These are phyloP conservation scores for Wickerhamomyces ciferrii DNA, from an alignment of 805 yeast species.

Conservation along the genomic window DNA sequence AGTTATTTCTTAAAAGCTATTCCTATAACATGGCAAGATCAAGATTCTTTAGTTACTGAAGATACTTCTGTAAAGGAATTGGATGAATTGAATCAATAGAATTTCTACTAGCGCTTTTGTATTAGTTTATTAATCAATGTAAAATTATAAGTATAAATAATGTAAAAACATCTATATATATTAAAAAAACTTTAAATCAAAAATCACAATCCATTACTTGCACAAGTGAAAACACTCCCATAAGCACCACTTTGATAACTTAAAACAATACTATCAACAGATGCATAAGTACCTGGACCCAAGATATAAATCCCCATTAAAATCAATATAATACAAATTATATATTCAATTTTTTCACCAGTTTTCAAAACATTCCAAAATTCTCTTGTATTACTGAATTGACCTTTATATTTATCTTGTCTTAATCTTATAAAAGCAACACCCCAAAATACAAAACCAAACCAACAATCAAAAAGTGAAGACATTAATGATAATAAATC, in stretches of 20 bases:
- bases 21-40: background rate
- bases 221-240: conserved; percentile 49
- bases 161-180: background rate
- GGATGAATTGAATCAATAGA: background rate
- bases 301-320: conserved; percentile 45
- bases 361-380: conserved; percentile 25
- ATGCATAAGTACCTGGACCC: conserved; percentile 56
- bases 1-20: background rate
- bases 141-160: background rate
- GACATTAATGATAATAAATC: conserved; percentile 54
- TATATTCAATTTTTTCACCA: conserved; percentile 31
- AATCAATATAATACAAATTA: conserved; percentile 33
- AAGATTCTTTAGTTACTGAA: background rate
- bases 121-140: too few species aligned
- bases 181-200: background rate
- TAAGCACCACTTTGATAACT: conserved; percentile 43
- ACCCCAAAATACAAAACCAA: conserved; percentile 61
- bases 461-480: conserved; percentile 61
- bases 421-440: conserved; percentile 47
- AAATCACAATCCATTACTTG: conserved; percentile 32
- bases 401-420: conserved; percentile 26
- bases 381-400: conserved; percentile 18
- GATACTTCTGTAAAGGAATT: background rate
- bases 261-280: conserved; percentile 47
- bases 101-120: too few species aligned